A percentile compares a stretch with the other conserved stretches of the same genome.
phyloP scores from a whole-genome alignment of 768 basidiomycete genomes.

The Boletus speciosus region DNA sequence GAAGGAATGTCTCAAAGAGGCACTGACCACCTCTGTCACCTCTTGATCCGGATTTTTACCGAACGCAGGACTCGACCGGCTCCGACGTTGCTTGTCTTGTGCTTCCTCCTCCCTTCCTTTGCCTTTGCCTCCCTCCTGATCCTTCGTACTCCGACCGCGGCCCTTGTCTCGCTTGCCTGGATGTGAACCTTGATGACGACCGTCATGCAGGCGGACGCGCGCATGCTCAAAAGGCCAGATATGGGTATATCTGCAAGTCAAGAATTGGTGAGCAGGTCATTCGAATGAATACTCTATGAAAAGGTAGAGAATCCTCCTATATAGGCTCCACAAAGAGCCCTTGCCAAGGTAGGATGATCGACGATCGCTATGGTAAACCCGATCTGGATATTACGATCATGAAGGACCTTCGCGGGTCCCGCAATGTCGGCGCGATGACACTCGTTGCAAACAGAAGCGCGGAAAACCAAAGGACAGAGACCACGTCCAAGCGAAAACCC shows the following conservation, averaged over 20 bases:
- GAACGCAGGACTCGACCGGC: constrained; percentile 19
- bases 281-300: not conserved
- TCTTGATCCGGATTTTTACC: constrained; percentile 1
- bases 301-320: not conserved
- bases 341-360: constrained; percentile 3
- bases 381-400: not conserved
- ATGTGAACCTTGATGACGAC: constrained; percentile 34
- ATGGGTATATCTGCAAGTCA: constrained; percentile 70
- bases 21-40: not conserved
- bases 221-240: constrained; percentile 98
- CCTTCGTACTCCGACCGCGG: constrained; percentile 12
- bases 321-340: not conserved
- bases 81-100: constrained; percentile 15
- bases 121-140: constrained; percentile 4
- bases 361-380: not conserved
- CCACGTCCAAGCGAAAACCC: constrained; percentile 16
- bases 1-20: constrained; percentile 7
- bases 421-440: not conserved
- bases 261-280: constrained; percentile 3
- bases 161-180: constrained; percentile 20
- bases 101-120: constrained; percentile 1
- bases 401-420: not conserved
- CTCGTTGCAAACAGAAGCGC: no score
- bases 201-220: constrained; percentile 64
- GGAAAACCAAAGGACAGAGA: no score